These are phyloP conservation scores for Tillandsia leiboldiana DNA, from an alignment of 176 grass and related monocot species.

Conservation along the genomic window DNA sequence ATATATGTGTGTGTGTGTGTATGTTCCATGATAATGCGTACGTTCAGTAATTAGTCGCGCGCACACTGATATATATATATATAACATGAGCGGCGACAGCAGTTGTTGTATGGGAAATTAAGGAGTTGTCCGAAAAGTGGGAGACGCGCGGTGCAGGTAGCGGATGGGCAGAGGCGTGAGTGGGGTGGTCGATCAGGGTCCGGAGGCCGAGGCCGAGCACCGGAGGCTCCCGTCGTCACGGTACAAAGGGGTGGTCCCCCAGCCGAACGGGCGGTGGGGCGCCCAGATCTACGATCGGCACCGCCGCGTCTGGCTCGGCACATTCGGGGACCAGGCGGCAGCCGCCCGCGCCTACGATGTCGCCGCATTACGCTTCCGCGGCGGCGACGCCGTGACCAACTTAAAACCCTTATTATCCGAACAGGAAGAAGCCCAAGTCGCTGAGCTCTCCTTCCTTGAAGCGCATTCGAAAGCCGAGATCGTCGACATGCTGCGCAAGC, in stretches of 20 bases:
- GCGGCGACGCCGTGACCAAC: conserved; percentile 17
- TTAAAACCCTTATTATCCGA: background rate
- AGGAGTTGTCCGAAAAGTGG: too few relatives aligned
- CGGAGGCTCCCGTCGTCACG: conserved; percentile 9
- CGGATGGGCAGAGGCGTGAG: background rate
- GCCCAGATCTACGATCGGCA: conserved; percentile 23
- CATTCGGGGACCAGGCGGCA: conserved; percentile 5
- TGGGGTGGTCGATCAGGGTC: background rate
- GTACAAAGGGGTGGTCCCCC: conserved; percentile 17
- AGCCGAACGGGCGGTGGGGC: conserved; percentile 22
- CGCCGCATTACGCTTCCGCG: conserved; percentile 15
- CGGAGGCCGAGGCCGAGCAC: background rate
- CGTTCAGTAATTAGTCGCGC: too few relatives aligned
- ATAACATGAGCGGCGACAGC: too few relatives aligned
- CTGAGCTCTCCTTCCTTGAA: conserved; percentile 4
- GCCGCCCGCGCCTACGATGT: conserved; percentile 14
- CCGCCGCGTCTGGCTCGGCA: conserved; percentile 14
- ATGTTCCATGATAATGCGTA: too few relatives aligned
- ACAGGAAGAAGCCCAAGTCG: background rate
- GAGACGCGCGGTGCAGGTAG: background rate
- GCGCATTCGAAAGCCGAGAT: conserved; percentile 11
- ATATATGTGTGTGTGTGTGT: too few relatives aligned
- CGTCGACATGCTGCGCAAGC: conserved; percentile 25
- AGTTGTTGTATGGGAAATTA: too few relatives aligned
- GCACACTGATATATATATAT: too few relatives aligned